Evolutionary conservation across 371 early-diverging fungal species (phyloP), one percentile per base, ranked within the genome.

Genomic region (Smittium culicis): DNA sequence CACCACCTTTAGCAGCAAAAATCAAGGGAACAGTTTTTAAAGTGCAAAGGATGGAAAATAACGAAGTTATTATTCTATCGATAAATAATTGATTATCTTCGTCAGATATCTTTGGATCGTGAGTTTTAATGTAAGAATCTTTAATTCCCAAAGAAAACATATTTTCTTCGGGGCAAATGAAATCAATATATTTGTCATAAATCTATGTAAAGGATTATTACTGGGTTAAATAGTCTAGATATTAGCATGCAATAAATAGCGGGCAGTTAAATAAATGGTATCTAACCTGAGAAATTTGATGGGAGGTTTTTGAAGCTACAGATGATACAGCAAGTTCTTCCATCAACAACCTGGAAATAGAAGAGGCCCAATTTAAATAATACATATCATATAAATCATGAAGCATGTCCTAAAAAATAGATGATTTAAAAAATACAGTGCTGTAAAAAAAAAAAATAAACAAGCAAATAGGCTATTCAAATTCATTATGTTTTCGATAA

Each of bases 141-240:
- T 82, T 77, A 67, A 95, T 80, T 67, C 92, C 86, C 34, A 99
- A 81, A n/a, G 96, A 91, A 74, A 98, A 99, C 65, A 99, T 85
- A 70, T 94, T 87, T 29, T 89, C 83, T 70, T 98, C 96, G 35
- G 96, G 87, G 61, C 92, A 89, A 45, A 93, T 79, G 73, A 89
- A 98, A 76, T 94, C 89, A 54, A 98, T 77, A 72, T 98, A 94
- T 80, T 96, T 95, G 81, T 99, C 99, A 72, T 87, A 93, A 11
- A 99, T 27, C 60, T 59, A 59, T 88, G 77, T n/a, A n/a, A n/a
- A n/a, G n/a, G n/a, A n/a, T n/a, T n/a, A 83, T 69, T 11, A 1
- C 54, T 28, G 77, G 68, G 33, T 70, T n/a, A n/a, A n/a, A n/a
- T n/a, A n/a, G n/a, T n/a, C n/a, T n/a, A 67, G 1, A 61, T 35